Base-by-base conservation (phyloP, 345 rosid genomes). In the Rhodamnia rubescens region DNA sequence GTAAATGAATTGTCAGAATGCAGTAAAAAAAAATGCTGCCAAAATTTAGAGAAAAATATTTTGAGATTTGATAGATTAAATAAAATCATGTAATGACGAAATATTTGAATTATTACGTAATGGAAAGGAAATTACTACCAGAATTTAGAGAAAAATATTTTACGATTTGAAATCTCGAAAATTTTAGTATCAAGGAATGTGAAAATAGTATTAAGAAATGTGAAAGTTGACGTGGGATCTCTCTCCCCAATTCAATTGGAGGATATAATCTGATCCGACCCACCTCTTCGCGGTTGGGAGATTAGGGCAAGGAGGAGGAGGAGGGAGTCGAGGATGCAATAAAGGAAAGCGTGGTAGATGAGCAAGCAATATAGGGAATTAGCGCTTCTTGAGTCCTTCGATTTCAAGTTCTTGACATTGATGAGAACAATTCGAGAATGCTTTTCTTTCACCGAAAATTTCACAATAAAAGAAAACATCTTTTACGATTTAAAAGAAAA, bases 381-480 rank as follows among this genome's bases (percentile, higher is more conserved):
- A 2, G 22, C 14, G 74, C 74, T 14, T 14, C 74, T 61, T 32
- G 74, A 61, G 40, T 16, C 74, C 74, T 40, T 59, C 40, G 40
- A 59, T 61, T 7, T 29, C 40, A 0, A 61, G 11, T 61, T 29
- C 40, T 29, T 61, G 2, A 15, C 74, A 29, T 27, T 61, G 74
- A 29, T 29, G 42, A 61, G 16, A 29, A 16, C 69, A 0, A 8
- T 56, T 56, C 0, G 8, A 12, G 0, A 6, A 13, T 12, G 8
- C 14, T 0, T 58, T 58, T 5, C 0, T n/a, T 58, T 58, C 2
- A 0, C 18, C 14, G 32, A 58, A n/a, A 58, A 11, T n/a, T 58
- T n/a, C 1, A 12, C n/a, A 0, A 0, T 57, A 58, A n/a, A n/a
- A 21, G 21, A n/a, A n/a, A 13, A 13, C 0, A 2, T 0, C 2